A percentile compares a stretch with the other conserved stretches of the same genome.
Conservation (phyloP, 2,329 filamentous ascomycete species). For the Aspergillus fijiensis region DNA sequence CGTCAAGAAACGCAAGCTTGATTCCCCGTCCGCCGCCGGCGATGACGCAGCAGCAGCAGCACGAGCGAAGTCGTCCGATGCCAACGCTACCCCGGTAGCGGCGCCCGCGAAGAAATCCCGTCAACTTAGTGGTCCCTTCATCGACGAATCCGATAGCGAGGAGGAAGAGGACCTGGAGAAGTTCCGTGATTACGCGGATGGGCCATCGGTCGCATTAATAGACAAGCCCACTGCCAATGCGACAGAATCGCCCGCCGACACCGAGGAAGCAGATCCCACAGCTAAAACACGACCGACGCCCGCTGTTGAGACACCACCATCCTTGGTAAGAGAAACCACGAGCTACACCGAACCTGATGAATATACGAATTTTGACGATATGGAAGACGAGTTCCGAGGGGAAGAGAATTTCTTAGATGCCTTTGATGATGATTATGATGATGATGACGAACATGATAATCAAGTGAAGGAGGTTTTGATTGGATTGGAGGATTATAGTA, state of each 20-base stretch:
- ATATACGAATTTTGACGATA: constrained; percentile 56
- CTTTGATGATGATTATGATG: constrained; percentile 51
- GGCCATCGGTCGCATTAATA: background rate
- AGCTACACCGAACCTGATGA: constrained; percentile 49
- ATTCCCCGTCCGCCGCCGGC: constrained; percentile 9
- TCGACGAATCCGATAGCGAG: constrained; percentile 56
- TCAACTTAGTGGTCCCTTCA: constrained; percentile 38
- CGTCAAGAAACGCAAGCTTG: constrained; percentile 37
- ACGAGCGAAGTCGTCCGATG: background rate
- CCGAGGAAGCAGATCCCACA: background rate
- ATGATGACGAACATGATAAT: constrained; percentile 22
- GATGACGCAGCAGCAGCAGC: background rate
- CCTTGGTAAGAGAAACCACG: constrained; percentile 52
- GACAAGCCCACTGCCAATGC: background rate
- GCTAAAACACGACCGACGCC: constrained; percentile 16
- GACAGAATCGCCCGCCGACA: background rate
- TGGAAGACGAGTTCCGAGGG: constrained; percentile 62
- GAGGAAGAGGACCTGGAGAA: constrained; percentile 44
- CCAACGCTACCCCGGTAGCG: background rate
- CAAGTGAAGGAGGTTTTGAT: constrained; percentile 25
- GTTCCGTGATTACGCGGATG: constrained; percentile 25
- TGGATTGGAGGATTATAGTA: constrained; percentile 26
- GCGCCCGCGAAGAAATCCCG: constrained; percentile 6
- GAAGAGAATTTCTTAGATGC: constrained; percentile 66
- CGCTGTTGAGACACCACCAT: constrained; percentile 33